Evolutionary conservation across 1,139 yeast species (phyloP).

Genomic region (Candida labiduridarum): DNA sequence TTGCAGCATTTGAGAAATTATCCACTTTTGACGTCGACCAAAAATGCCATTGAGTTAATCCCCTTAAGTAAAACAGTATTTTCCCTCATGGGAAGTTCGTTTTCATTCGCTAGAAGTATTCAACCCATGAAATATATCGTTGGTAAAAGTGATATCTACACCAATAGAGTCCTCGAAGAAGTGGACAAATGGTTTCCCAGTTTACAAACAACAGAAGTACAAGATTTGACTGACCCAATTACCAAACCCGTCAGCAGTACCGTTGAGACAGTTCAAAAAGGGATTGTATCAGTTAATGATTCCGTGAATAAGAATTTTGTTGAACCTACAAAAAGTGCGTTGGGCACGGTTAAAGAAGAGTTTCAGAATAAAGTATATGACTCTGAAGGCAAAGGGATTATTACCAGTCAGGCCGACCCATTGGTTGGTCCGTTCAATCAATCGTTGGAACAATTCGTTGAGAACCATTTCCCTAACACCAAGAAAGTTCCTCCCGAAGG

Average conservation of each 20-base stretch:
- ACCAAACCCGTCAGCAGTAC: constrained; percentile 43
- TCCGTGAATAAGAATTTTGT: constrained; percentile 26
- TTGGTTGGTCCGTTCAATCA: constrained; percentile 61
- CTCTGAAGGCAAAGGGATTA: constrained; percentile 60
- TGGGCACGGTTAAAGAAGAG: constrained; percentile 33
- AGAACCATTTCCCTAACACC: constrained; percentile 41
- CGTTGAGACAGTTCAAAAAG: constrained; percentile 31
- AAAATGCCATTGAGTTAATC: constrained; percentile 19
- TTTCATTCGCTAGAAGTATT: constrained; percentile 21
- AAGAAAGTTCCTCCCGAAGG: constrained; percentile 44
- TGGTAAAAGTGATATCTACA: constrained; percentile 30
- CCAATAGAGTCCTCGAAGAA: constrained; percentile 34
- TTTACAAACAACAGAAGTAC: constrained; percentile 39
- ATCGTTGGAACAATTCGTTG: constrained; percentile 48
- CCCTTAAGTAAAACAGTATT: constrained; percentile 23
- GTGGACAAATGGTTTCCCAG: constrained; percentile 40
- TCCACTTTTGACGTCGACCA: constrained; percentile 26
- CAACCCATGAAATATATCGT: constrained; percentile 30
- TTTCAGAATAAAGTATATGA: constrained; percentile 37
- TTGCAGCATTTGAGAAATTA: constrained; percentile 26
- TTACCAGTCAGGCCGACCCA: constrained; percentile 66
- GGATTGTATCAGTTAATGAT: constrained; percentile 25
- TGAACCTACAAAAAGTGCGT: constrained; percentile 48
- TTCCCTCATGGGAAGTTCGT: constrained; percentile 12
- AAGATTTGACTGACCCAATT: constrained; percentile 45